These are phyloP conservation scores for Chlamydomonas asymmetrica DNA, from an alignment of 139 green algal genomes.

Conservation along the genomic window DNA sequence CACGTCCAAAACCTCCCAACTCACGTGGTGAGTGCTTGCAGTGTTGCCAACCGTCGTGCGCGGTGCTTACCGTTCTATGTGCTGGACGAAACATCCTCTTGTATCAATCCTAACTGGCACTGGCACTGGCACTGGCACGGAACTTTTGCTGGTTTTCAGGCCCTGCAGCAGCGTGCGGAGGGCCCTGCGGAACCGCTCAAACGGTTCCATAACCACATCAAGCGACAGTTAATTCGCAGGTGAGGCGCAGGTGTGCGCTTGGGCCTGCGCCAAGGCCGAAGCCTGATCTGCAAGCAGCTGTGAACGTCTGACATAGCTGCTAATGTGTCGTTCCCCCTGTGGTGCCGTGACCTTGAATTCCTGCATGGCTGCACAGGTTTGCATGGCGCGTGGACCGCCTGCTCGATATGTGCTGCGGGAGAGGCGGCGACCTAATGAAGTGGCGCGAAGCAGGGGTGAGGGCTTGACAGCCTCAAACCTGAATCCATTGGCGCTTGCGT, in stretches of 20 bases:
- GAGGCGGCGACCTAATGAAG: constrained; percentile 89
- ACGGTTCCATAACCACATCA: constrained; percentile 91
- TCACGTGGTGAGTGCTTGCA: constrained; percentile 12
- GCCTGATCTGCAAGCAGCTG: neutral
- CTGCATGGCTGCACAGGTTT: constrained; percentile 62
- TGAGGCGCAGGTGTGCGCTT: neutral
- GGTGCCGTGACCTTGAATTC: neutral
- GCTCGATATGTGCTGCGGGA: constrained; percentile 88
- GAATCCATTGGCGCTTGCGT: neutral
- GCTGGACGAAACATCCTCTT: neutral
- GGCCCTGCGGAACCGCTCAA: constrained; percentile 77
- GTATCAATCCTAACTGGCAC: neutral
- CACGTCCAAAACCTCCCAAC: constrained; percentile 35
- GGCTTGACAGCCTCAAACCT: neutral
- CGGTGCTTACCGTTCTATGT: no score
- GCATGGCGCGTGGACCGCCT: constrained; percentile 56
- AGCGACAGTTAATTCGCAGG: constrained; percentile 75
- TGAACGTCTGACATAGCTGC: neutral
- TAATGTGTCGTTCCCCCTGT: neutral
- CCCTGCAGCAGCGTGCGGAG: constrained; percentile 51
- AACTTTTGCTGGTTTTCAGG: no score
- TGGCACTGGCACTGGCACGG: neutral
- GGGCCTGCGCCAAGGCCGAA: neutral
- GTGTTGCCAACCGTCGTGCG: neutral
- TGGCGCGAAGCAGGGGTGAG: constrained; percentile 72